These are phyloP conservation scores for Diaporthe capsici DNA, from an alignment of 2,329 filamentous ascomycete genomes.

Conservation along the genomic window DNA sequence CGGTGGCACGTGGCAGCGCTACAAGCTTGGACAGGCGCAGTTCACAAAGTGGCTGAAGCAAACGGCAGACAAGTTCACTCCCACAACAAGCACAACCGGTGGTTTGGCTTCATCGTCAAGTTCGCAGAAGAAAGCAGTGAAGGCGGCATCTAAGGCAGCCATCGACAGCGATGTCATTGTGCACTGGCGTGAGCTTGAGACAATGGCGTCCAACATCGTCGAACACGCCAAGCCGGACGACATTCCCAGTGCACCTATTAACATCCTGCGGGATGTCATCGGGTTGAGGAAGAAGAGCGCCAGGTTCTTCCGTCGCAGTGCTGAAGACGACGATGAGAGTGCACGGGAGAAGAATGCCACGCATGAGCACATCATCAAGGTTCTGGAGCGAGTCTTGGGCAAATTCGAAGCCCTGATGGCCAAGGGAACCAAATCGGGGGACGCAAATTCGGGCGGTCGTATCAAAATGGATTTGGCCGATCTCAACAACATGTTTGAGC, in stretches of 20 bases:
- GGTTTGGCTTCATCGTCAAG: not conserved
- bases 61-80: not conserved
- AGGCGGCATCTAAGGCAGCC: not conserved
- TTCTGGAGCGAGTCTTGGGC: not conserved
- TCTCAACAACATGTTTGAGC: not conserved
- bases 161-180: not conserved
- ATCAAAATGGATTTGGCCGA: not conserved
- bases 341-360: not conserved
- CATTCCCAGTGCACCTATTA: not conserved
- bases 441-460: not conserved
- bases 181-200: not conserved
- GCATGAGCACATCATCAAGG: not conserved
- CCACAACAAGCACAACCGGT: not conserved
- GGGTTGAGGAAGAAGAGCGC: not conserved
- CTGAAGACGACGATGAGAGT: not conserved
- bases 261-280: not conserved
- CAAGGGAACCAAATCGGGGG: not conserved
- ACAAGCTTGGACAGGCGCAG: not conserved
- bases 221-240: not conserved
- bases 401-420: slow-evolving; percentile 5
- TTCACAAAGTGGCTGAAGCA: not conserved
- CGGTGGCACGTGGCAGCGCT: not conserved
- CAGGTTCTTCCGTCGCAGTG: not conserved
- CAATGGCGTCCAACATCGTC: not conserved
- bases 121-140: not conserved